Evolutionary conservation across 2,329 filamentous ascomycete genomes (phyloP).

Genomic region (Neofusicoccum sp.): DNA sequence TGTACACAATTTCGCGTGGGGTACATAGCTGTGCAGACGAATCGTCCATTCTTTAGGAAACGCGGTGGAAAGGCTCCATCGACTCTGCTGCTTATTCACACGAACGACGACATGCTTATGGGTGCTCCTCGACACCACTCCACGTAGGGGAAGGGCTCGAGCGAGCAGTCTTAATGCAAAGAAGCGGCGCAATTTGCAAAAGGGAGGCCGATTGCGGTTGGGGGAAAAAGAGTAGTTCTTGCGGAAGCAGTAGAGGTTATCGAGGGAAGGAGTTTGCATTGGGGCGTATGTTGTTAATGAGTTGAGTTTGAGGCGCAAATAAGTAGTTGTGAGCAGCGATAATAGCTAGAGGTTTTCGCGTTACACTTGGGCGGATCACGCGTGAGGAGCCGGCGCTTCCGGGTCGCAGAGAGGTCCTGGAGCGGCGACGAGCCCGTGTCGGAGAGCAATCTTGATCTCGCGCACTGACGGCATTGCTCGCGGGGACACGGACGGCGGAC

Average conservation of each 20-base stretch:
- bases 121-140: background rate
- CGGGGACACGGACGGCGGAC: background rate
- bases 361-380: background rate
- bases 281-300: slow-evolving; percentile 19
- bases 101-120: background rate
- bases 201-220: background rate
- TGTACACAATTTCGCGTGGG: slow-evolving; percentile 20
- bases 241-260: background rate
- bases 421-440: background rate
- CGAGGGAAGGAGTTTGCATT: slow-evolving; percentile 9
- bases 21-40: slow-evolving; percentile 22
- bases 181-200: slow-evolving; percentile 3
- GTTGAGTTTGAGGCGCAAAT: slow-evolving; percentile 17
- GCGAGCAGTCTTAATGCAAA: background rate
- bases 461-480: background rate
- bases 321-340: slow-evolving; percentile 21
- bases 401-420: background rate
- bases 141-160: too few relatives aligned
- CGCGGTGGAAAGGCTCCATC: background rate
- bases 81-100: slow-evolving; percentile 4
- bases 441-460: background rate
- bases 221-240: slow-evolving; percentile 11
- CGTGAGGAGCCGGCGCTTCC: background rate
- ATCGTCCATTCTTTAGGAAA: slow-evolving; percentile 18
- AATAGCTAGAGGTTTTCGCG: slow-evolving; percentile 18